A percentile compares a stretch with the other conserved stretches of the same genome.
These are phyloP conservation scores for Aureobasidium subglaciale DNA, from an alignment of 2,329 filamentous ascomycete genomes.

Conservation along the genomic window DNA sequence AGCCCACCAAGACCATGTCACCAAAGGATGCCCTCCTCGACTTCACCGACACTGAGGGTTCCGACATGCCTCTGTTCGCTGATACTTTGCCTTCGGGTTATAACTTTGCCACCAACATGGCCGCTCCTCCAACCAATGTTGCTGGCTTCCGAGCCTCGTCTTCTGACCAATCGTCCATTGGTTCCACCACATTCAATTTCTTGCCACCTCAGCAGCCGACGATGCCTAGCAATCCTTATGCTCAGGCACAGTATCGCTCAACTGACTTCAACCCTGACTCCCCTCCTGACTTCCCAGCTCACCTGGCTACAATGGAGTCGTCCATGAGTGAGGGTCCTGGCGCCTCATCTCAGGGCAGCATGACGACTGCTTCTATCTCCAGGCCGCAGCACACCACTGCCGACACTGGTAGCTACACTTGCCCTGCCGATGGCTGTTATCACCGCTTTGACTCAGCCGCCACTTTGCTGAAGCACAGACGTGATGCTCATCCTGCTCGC, in stretches of 20 bases:
- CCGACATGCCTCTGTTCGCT: slow-evolving; percentile 41
- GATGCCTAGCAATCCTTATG: slow-evolving; percentile 26
- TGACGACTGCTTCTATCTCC: slow-evolving; percentile 25
- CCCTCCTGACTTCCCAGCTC: slow-evolving; percentile 50
- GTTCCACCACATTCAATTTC: slow-evolving; percentile 31
- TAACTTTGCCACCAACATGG: slow-evolving; percentile 34
- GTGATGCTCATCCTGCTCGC: slow-evolving; percentile 77
- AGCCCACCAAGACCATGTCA: slow-evolving; percentile 72
- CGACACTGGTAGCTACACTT: slow-evolving; percentile 87
- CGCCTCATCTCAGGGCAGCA: slow-evolving; percentile 36
- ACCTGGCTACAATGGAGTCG: slow-evolving; percentile 56
- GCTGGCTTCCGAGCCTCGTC: slow-evolving; percentile 16
- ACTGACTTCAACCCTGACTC: slow-evolving; percentile 18
- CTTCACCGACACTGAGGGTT: slow-evolving; percentile 60
- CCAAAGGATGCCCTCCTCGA: slow-evolving; percentile 88
- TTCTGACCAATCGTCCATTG: slow-evolving; percentile 22
- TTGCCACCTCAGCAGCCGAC: slow-evolving; percentile 21
- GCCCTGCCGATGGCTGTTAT: slow-evolving; percentile 87
- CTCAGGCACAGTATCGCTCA: slow-evolving; percentile 29
- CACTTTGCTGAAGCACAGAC: slow-evolving; percentile 89
- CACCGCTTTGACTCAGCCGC: slow-evolving; percentile 81
- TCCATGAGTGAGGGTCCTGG: slow-evolving; percentile 48
- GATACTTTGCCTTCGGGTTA: slow-evolving; percentile 35
- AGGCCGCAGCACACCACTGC: slow-evolving; percentile 60
- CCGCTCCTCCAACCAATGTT: slow-evolving; percentile 14